phyloP scores from a whole-genome alignment of 2,329 filamentous ascomycete genomes.

The Paramyrothecium sp. region DNA sequence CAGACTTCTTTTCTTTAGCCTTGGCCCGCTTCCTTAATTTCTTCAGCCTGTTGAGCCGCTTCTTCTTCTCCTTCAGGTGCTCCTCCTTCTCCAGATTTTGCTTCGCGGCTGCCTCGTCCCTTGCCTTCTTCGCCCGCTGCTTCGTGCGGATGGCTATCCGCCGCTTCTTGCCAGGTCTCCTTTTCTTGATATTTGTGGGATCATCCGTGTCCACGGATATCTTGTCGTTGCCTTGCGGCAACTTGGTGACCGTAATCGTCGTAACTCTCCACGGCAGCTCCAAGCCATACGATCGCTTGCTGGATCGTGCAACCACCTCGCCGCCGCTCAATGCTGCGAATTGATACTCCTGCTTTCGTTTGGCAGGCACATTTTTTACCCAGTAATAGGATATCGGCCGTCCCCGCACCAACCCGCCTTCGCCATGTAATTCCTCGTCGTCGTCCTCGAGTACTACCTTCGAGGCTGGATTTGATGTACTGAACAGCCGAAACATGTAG shows the following conservation, averaged over 20 bases:
- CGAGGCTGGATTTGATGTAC: conserved; percentile 38
- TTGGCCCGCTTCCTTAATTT: conserved; percentile 59
- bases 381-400: conserved; percentile 51
- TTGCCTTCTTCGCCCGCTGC: conserved; percentile 39
- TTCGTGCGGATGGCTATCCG: conserved; percentile 50
- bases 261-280: conserved; percentile 61
- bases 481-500: conserved; percentile 60
- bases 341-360: conserved; percentile 37
- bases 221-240: conserved; percentile 13
- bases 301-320: conserved; percentile 45
- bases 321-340: conserved; percentile 50
- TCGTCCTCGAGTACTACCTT: conserved; percentile 52
- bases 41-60: conserved; percentile 58
- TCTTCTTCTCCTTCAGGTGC: conserved; percentile 59
- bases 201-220: conserved; percentile 8
- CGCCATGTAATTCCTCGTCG: conserved; percentile 27
- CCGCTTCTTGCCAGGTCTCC: conserved; percentile 56
- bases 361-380: conserved; percentile 32
- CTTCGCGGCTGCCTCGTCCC: conserved; percentile 35
- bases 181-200: conserved; percentile 31
- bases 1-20: conserved; percentile 51
- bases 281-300: conserved; percentile 51
- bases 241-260: conserved; percentile 35
- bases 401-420: conserved; percentile 30
- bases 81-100: conserved; percentile 50